Evolutionary conservation across 257 asterid species (phyloP), one percentile per base, ranked within the genome.

Genomic region (Solanum ossicruentum): DNA sequence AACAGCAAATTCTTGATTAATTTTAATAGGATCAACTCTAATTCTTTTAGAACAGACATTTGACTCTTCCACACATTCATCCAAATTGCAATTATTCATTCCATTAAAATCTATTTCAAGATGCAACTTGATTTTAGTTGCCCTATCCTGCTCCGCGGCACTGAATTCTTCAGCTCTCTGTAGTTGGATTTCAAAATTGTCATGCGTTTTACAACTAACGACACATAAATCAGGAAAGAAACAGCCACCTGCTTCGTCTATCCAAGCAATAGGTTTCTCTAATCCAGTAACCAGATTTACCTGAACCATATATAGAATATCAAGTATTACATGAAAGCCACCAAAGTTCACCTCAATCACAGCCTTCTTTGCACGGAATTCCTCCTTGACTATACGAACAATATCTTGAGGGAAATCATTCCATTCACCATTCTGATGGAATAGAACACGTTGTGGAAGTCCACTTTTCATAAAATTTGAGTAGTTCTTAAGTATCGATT

Each of bases 221-320:
- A 87, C 70, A 83, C 91, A 84, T 39, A 89, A 87, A 79, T 94
- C 96, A 18, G 99, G 99, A 80, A 94, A 94, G 85, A 92, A 94
- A 88, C 97, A 93, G 69, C 86, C 85, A 8, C 96, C 99, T 58
- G 93, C 89, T 80, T 89, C 93, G 86, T 95, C 99, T 84, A 95
- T 92, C 98, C 99, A 95, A 43, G 97, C 97, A 77, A 95, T 93
- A 17, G 97, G 92, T 69, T 90, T 91, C 73, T 75, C 89, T 70
- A 82, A 58, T 75, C 99, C 98, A 11, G 93, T 92, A 65, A 81
- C 67, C 92, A 95, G 82, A 88, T 94, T 95, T 87, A 91, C 84
- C 88, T 80, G 89, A 60, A 87, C 87, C 99, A 94, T 94, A 82
- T 90, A 95, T 85, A 94, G 70, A 84, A 95, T 92, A 89, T 94